Evolutionary conservation across 1,139 yeast genomes (phyloP).

Genomic region (Yarrowia galli): DNA sequence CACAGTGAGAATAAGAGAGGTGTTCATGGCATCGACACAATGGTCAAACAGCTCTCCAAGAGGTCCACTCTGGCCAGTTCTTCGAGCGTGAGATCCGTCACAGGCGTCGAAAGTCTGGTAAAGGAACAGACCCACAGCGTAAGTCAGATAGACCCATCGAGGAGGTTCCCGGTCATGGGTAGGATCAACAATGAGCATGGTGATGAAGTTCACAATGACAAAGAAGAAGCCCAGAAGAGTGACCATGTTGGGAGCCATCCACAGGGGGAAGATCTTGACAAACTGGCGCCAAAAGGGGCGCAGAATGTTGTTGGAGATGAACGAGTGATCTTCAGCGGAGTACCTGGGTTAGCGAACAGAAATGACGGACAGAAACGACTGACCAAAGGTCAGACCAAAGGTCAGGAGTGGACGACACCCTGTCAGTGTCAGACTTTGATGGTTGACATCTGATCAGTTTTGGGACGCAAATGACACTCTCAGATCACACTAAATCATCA

Average conservation of each 20-base stretch:
- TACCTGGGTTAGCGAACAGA: slow-evolving; percentile 49
- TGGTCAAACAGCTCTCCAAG: slow-evolving; percentile 94
- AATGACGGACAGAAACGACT: not conserved
- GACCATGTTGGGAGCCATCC: slow-evolving; percentile 90
- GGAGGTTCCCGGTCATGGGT: slow-evolving; percentile 65
- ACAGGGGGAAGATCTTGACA: slow-evolving; percentile 75
- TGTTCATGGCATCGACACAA: slow-evolving; percentile 55
- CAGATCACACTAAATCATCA: no score
- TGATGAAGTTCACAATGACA: slow-evolving; percentile 66
- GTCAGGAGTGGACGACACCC: not conserved
- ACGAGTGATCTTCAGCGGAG: slow-evolving; percentile 81
- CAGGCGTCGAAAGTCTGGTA: slow-evolving; percentile 97
- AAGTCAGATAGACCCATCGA: slow-evolving; percentile 80
- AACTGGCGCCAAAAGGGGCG: slow-evolving; percentile 77
- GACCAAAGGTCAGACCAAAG: not conserved
- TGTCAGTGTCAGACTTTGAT: no score
- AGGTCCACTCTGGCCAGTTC: slow-evolving; percentile 95
- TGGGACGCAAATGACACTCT: no score
- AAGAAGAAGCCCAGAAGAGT: slow-evolving; percentile 81
- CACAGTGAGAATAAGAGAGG: slow-evolving; percentile 24
- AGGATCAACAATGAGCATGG: slow-evolving; percentile 80
- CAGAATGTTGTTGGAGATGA: slow-evolving; percentile 73
- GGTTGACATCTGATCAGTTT: no score
- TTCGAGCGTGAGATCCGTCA: slow-evolving; percentile 91
- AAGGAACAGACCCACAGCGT: slow-evolving; percentile 83